phyloP scores from a whole-genome alignment of 441 rosid genomes.

The Gossypium lobatum region DNA sequence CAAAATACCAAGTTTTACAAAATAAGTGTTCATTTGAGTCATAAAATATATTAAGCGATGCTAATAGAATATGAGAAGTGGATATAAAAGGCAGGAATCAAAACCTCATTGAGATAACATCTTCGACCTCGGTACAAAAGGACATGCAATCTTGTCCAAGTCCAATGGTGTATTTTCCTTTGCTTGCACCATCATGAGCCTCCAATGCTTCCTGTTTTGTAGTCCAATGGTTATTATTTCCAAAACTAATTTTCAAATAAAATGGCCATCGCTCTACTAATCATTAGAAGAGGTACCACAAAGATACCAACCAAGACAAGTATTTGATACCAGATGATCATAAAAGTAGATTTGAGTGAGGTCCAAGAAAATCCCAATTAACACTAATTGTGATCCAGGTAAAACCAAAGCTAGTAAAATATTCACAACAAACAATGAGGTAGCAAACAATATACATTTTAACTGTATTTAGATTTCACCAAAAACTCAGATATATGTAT shows the following conservation, averaged over 20 bases:
- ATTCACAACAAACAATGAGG: neutral
- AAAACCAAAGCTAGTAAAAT: conserved; percentile 2
- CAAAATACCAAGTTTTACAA: neutral
- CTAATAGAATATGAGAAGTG: conserved; percentile 1
- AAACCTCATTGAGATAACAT: conserved; percentile 98
- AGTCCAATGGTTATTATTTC: neutral
- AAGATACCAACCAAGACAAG: neutral
- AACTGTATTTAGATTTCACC: neutral
- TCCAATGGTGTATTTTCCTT: conserved; percentile 95
- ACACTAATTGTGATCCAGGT: neutral
- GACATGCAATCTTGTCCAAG: conserved; percentile 98
- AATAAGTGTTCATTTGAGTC: neutral
- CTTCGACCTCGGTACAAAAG: conserved; percentile 96
- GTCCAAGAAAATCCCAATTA: neutral
- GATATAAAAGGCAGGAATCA: neutral
- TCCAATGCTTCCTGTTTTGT: conserved; percentile 74
- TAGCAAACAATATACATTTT: neutral
- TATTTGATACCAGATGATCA: neutral
- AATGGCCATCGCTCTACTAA: neutral
- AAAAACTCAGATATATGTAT: neutral
- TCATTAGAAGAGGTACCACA: no score
- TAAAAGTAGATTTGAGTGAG: neutral
- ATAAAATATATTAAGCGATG: neutral
- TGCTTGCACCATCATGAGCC: conserved; percentile 90
- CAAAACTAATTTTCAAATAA: neutral